phyloP scores from a whole-genome alignment of 495 filamentous ascomycete genomes.

The Penicillium goetzii region DNA sequence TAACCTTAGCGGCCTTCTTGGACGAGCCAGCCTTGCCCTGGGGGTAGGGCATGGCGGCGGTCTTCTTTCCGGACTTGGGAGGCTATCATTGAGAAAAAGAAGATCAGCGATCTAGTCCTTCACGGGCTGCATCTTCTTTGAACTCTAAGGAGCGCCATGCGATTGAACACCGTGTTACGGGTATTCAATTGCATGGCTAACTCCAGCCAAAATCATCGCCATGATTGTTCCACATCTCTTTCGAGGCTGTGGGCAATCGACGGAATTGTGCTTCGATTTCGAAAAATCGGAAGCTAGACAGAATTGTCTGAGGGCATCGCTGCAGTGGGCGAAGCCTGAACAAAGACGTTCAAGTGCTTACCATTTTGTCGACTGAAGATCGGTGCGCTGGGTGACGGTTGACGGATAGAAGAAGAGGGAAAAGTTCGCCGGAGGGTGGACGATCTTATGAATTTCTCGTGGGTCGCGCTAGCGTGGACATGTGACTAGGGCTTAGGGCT shows the following conservation, averaged over 20 bases:
- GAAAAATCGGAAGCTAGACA: conserved; percentile 39
- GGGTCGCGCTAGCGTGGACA: conserved; percentile 44
- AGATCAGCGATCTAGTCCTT: conserved; percentile 87
- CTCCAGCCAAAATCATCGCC: conserved; percentile 87
- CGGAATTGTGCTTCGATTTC: conserved; percentile 48
- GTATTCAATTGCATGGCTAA: conserved; percentile 61
- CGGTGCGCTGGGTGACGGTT: conserved; percentile 50
- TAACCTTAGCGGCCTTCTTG: conserved; percentile 96
- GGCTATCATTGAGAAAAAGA: conserved; percentile 99
- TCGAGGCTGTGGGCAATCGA: conserved; percentile 38
- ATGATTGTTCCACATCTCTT: conserved; percentile 46
- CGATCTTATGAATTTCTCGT: conserved; percentile 39
- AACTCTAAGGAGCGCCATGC: conserved; percentile 85
- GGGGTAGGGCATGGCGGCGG: conserved; percentile 94
- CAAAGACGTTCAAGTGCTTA: conserved; percentile 46
- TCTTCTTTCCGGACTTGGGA: conserved; percentile 94
- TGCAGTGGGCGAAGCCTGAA: conserved; percentile 42
- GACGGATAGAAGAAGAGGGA: conserved; percentile 40
- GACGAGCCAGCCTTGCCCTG: conserved; percentile 82
- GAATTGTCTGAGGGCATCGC: conserved; percentile 43
- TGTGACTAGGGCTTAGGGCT: conserved; percentile 36
- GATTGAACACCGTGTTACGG: conserved; percentile 56
- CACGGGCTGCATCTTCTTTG: conserved; percentile 76
- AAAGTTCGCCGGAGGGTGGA: conserved; percentile 15
- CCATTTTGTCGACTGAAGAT: conserved; percentile 57